Conservation (phyloP, 2,329 filamentous ascomycete genomes). For the Ascomycota sp. region DNA sequence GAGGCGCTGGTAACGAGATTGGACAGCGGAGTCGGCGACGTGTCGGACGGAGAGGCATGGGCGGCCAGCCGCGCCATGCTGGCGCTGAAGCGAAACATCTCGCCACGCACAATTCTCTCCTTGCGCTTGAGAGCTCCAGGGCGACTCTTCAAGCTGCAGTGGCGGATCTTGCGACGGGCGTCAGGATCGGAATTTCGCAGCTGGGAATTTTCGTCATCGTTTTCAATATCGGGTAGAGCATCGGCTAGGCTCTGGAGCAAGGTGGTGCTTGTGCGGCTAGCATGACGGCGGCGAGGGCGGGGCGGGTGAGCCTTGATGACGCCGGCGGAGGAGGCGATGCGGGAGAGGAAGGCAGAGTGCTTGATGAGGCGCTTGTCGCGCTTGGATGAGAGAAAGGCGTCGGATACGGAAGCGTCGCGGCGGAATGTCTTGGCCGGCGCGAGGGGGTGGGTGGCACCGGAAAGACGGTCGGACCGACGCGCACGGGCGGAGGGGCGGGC, state of each 20-base stretch:
- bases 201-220: slow-evolving; percentile 19
- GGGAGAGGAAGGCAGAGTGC: slow-evolving; percentile 58
- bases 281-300: slow-evolving; percentile 24
- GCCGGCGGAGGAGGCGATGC: slow-evolving; percentile 40
- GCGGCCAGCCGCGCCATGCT: slow-evolving; percentile 59
- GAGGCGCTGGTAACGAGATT: too few species aligned
- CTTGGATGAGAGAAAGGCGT: slow-evolving; percentile 51
- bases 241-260: slow-evolving; percentile 59
- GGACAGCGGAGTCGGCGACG: slow-evolving; percentile 3
- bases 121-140: slow-evolving; percentile 70
- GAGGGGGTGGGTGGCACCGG: slow-evolving; percentile 26
- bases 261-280: slow-evolving; percentile 58
- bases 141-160: slow-evolving; percentile 53
- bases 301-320: slow-evolving; percentile 6
- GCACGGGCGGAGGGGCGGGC: slow-evolving; percentile 33
- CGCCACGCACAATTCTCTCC: slow-evolving; percentile 56
- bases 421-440: slow-evolving; percentile 31
- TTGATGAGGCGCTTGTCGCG: slow-evolving; percentile 69
- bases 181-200: slow-evolving; percentile 9
- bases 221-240: slow-evolving; percentile 47
- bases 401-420: slow-evolving; percentile 26
- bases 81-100: slow-evolving; percentile 66
- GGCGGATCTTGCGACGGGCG: slow-evolving; percentile 39
- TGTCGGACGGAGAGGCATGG: slow-evolving; percentile 12
- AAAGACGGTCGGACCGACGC: slow-evolving; percentile 30